These are phyloP conservation scores for Stagonosporopsis chrysanthemi DNA, from an alignment of 2,329 filamentous ascomycete genomes.

Conservation along the genomic window DNA sequence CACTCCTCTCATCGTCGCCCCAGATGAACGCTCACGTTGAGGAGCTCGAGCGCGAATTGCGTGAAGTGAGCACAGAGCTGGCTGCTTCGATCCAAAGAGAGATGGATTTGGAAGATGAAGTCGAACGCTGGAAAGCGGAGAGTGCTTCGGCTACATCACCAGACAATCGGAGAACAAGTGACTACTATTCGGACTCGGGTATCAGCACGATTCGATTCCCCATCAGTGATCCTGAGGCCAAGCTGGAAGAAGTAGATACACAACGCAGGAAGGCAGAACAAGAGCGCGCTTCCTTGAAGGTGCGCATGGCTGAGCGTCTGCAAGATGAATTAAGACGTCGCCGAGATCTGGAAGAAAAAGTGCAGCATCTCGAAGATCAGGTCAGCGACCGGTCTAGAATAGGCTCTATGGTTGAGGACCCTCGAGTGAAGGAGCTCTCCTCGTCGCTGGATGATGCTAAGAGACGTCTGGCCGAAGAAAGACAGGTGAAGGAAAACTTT, in stretches of 20 bases:
- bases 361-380: slow-evolving; percentile 81
- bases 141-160: slow-evolving; percentile 62
- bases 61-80: slow-evolving; percentile 90
- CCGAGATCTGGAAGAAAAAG: slow-evolving; percentile 80
- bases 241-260: slow-evolving; percentile 77
- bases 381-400: slow-evolving; percentile 55
- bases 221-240: slow-evolving; percentile 64
- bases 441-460: slow-evolving; percentile 80
- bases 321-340: slow-evolving; percentile 84
- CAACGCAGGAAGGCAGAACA: slow-evolving; percentile 86
- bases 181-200: slow-evolving; percentile 98
- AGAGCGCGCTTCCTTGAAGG: slow-evolving; percentile 84
- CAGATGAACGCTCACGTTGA: slow-evolving; percentile 69
- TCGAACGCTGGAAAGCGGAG: slow-evolving; percentile 87
- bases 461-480: slow-evolving; percentile 82
- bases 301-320: slow-evolving; percentile 84
- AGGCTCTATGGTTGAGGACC: slow-evolving; percentile 45
- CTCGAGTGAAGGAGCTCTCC: slow-evolving; percentile 79
- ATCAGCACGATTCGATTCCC: slow-evolving; percentile 83
- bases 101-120: slow-evolving; percentile 94
- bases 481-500: slow-evolving; percentile 88
- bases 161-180: slow-evolving; percentile 81
- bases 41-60: slow-evolving; percentile 93
- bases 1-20: slow-evolving; percentile 53
- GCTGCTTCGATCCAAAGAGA: slow-evolving; percentile 92